These are phyloP conservation scores for Lasiosphaeria miniovina DNA, from an alignment of 495 filamentous ascomycete species.

Conservation along the genomic window DNA sequence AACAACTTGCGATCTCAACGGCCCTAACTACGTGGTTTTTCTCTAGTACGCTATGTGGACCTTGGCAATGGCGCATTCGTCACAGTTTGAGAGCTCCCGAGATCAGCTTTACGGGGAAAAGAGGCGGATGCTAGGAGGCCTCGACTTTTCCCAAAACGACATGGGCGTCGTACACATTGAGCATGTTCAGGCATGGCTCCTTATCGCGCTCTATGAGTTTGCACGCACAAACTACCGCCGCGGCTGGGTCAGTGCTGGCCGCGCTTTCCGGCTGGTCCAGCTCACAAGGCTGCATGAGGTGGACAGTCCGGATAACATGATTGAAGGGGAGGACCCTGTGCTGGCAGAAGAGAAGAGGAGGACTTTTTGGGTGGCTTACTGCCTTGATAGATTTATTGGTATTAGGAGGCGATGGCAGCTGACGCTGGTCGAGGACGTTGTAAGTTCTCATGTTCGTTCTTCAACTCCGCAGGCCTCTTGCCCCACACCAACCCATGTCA, in stretches of 20 bases:
- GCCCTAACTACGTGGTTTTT: constrained; percentile 36
- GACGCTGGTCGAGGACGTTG: constrained; percentile 50
- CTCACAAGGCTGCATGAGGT: constrained; percentile 49
- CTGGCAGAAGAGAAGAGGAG: constrained; percentile 49
- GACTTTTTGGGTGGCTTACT: constrained; percentile 57
- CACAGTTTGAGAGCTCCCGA: constrained; percentile 47
- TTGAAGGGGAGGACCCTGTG: constrained; percentile 25
- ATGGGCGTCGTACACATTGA: constrained; percentile 34
- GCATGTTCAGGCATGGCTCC: constrained; percentile 53
- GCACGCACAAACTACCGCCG: constrained; percentile 44
- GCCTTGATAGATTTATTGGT: constrained; percentile 51
- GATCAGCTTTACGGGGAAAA: constrained; percentile 49
- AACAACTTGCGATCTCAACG: constrained; percentile 11
- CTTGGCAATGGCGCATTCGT: constrained; percentile 49
- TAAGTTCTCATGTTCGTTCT: constrained; percentile 27
- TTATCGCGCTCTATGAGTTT: constrained; percentile 54
- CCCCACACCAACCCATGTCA: not conserved
- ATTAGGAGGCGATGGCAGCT: constrained; percentile 43
- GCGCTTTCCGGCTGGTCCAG: constrained; percentile 53
- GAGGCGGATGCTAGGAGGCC: constrained; percentile 42
- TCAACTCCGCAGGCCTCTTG: not conserved
- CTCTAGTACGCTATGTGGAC: constrained; percentile 58
- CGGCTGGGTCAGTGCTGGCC: constrained; percentile 53
- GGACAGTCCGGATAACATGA: constrained; percentile 33
- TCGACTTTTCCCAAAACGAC: constrained; percentile 29